Evolutionary conservation across 768 basidiomycete genomes (phyloP).

Genomic region (Boletus speciosus): DNA sequence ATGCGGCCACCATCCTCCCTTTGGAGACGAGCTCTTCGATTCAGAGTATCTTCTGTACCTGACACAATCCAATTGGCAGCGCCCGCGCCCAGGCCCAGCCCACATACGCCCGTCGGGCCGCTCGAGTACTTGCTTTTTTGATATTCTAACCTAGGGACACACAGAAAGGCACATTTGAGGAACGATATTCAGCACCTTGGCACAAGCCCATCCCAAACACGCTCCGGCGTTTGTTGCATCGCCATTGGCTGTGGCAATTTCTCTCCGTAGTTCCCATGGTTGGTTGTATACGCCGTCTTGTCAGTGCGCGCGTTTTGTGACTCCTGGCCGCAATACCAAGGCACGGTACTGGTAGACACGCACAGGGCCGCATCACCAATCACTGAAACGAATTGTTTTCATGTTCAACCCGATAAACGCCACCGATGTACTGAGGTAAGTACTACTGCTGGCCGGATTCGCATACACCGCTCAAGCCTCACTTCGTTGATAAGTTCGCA

Average conservation of each 20-base stretch:
- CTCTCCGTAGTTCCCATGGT: neutral
- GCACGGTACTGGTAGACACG: too few species aligned
- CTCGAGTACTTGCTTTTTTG: neutral
- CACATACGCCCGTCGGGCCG: neutral
- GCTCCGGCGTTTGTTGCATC: too few species aligned
- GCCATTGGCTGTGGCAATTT: neutral
- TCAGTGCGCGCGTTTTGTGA: too few species aligned
- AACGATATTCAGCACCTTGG: neutral
- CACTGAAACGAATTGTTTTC: neutral
- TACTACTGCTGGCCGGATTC: neutral
- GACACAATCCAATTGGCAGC: neutral
- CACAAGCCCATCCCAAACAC: neutral
- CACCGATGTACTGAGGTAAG: too few species aligned
- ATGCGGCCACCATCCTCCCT: neutral
- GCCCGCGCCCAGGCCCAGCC: neutral
- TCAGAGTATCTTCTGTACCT: neutral
- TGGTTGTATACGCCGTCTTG: neutral
- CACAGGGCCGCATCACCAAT: neutral
- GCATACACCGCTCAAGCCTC: neutral
- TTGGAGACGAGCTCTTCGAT: neutral
- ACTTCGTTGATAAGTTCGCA: neutral
- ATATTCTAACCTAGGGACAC: neutral
- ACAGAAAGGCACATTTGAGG: neutral
- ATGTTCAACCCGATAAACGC: neutral
- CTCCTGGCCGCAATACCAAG: neutral